Evolutionary conservation across 192 early-diverging fungal genomes (phyloP), one percentile per base, ranked within the genome.

Genomic region (Dimargaris xerosporica): DNA sequence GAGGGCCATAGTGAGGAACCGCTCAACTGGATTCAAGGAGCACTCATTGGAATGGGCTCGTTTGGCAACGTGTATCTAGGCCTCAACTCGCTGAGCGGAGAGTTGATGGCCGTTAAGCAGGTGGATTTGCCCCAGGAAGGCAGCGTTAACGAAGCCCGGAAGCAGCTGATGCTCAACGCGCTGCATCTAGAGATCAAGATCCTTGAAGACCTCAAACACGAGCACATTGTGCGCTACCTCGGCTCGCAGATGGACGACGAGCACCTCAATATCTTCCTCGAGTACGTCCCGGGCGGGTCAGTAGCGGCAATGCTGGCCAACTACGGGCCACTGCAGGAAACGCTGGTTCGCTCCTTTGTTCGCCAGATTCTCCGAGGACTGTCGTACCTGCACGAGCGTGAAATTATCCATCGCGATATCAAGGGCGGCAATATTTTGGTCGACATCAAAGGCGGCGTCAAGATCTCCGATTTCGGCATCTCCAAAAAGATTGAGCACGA

Each of bases 401-500:
- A 86, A 56, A 98, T 99, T 64, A 94, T 99, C 67, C 96, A 99
- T 71, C 78, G 96, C 12, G 94, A 99, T 63, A 98, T 98, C 65
- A 98, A 98, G 71, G 91, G 91, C n/a, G 93, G 90, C 61, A 98
- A 95, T 64, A 84, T 89, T 65, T 63, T 90, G 47, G 87, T 99
- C 16, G 92, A 94, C 72, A 86, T 87, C 63, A 84, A 93, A 53
- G 94, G 93, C 3, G 81, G 85, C 31, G 91, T 89, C 50, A 99
- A 99, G 76, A 99, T 99, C 45, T 89, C 94, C 0, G 96, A 99
- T 70, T 99, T 99, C 81, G 96, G 96, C 10, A 98, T 98, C 54
- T 97, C 94, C 13, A 99, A 99, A 80, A 94, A 86, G 58, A 85
- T 90, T 2, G 88, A 90, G 67, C 83, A 88, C 53, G 77, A 79